phyloP scores from a whole-genome alignment of 129 eudicot species.

The Flaveria bidentis region DNA sequence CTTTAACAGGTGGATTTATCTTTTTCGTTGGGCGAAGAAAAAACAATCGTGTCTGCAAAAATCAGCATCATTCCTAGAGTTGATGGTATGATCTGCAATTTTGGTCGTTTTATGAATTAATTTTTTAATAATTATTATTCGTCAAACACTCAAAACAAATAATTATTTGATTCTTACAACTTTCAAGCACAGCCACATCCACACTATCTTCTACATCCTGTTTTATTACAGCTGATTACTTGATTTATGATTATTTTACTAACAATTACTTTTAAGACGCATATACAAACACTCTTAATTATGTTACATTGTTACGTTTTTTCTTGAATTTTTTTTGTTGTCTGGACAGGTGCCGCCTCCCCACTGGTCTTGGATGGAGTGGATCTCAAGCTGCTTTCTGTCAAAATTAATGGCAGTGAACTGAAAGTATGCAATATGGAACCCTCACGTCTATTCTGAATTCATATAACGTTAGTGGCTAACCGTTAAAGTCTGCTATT shows the following conservation, averaged over 20 bases:
- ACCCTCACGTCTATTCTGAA: not conserved
- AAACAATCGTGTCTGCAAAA: constrained; percentile 67
- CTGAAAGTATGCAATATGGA: constrained; percentile 51
- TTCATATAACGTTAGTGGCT: not conserved
- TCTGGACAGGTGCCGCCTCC: constrained; percentile 52
- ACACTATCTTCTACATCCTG: not conserved
- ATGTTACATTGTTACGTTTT: not conserved
- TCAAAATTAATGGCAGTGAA: constrained; percentile 59
- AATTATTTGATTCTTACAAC: not conserved
- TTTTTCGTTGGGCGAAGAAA: constrained; percentile 82
- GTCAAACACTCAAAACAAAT: constrained; percentile 1
- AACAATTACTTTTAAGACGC: no score
- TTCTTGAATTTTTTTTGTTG: constrained; percentile 5
- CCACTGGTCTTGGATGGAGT: constrained; percentile 81
- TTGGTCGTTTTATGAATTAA: not conserved
- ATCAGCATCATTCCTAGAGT: constrained; percentile 64
- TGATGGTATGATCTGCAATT: constrained; percentile 52
- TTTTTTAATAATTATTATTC: not conserved
- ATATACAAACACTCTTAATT: no score
- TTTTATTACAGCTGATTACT: not conserved
- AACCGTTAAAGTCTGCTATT: not conserved
- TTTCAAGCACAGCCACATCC: not conserved
- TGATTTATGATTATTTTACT: not conserved
- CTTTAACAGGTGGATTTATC: constrained; percentile 72
- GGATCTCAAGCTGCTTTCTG: constrained; percentile 71